Evolutionary conservation across 805 yeast genomes (phyloP).

Genomic region (Starmerella vitae): DNA sequence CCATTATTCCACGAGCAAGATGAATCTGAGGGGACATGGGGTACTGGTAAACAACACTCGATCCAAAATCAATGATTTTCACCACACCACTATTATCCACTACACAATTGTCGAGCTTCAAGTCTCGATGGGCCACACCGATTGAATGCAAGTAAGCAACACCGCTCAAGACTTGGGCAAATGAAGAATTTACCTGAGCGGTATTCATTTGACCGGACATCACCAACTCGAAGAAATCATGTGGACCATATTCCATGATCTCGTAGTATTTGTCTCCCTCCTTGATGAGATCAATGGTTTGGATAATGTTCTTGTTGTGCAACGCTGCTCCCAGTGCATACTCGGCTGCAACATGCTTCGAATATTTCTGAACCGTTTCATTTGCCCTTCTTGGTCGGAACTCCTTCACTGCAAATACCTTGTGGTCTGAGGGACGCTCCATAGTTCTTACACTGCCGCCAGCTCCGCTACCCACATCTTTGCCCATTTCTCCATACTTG

Average conservation of each 20-base stretch:
- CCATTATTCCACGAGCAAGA: slow-evolving; percentile 73
- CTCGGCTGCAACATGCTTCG: slow-evolving; percentile 68
- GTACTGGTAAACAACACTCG: slow-evolving; percentile 70
- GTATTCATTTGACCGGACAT: slow-evolving; percentile 72
- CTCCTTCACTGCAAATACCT: slow-evolving; percentile 73
- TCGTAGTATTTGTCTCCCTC: slow-evolving; percentile 53
- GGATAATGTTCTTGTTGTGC: slow-evolving; percentile 66
- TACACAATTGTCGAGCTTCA: slow-evolving; percentile 88
- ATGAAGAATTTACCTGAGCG: slow-evolving; percentile 64
- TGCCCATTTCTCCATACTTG: slow-evolving; percentile 65
- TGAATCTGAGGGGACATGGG: slow-evolving; percentile 45
- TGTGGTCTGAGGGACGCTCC: slow-evolving; percentile 43
- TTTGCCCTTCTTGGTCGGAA: slow-evolving; percentile 52
- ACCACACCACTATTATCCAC: slow-evolving; percentile 60
- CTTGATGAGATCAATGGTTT: slow-evolving; percentile 64
- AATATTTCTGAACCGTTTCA: slow-evolving; percentile 57
- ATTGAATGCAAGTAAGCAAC: slow-evolving; percentile 59
- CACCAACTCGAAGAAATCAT: slow-evolving; percentile 82
- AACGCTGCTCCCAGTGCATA: slow-evolving; percentile 67
- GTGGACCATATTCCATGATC: slow-evolving; percentile 87
- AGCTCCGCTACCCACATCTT: slow-evolving; percentile 79
- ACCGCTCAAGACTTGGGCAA: slow-evolving; percentile 67
- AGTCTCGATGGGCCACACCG: slow-evolving; percentile 87
- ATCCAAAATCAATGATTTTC: slow-evolving; percentile 83
- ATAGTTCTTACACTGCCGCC: slow-evolving; percentile 85